Evolutionary conservation across 768 basidiomycete species (phyloP), one percentile per base, ranked within the genome.

Genomic region (Trametes punicea): DNA sequence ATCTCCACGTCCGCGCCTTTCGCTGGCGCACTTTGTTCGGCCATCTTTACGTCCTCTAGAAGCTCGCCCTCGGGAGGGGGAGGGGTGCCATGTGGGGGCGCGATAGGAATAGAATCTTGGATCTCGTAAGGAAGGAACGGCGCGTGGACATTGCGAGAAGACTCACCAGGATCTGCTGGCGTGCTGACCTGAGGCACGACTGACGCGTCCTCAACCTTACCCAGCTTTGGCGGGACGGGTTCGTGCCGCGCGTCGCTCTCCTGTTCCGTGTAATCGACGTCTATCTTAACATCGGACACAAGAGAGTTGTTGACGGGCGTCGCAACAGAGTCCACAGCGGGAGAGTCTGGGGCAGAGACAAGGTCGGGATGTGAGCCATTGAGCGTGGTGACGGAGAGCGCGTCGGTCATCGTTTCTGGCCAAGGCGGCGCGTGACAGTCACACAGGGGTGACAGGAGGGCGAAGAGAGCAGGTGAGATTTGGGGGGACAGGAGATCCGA

Each of bases 181-280:
- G 75, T 72, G 44, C 70, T 70, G 33, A 73, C 65, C 68, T 78
- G 75, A n/a, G 76, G 75, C 60, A 75, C 73, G 51, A 71, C 72
- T 51, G 76, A 78, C 65, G 70, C 71, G 70, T 72, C 66, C 59
- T 80, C 76, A 44, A 70, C 30, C 40, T 68, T 64, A 61, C 77
- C 75, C 61, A 73, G 65, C 65, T 79, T 82, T 64, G 81, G 69
- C 48, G 77, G 71, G 52, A 81, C 67, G 42, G 80, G 81, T 62
- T 87, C 84, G 66, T 82, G 78, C 54, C 80, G 81, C 64, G 77
- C 84, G 77, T 86, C 81, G 66, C 83, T 83, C 74, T 87, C 85
- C 60, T 81, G 79, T 64, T 83, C 80, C 62, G 77, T 75, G 60
- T 73, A 77, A 74, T 85, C 82, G 60, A 81, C 76, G 67, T 83